Conservation (phyloP, 2,329 filamentous ascomycete species). For the Trichoderma brevicompactum region DNA sequence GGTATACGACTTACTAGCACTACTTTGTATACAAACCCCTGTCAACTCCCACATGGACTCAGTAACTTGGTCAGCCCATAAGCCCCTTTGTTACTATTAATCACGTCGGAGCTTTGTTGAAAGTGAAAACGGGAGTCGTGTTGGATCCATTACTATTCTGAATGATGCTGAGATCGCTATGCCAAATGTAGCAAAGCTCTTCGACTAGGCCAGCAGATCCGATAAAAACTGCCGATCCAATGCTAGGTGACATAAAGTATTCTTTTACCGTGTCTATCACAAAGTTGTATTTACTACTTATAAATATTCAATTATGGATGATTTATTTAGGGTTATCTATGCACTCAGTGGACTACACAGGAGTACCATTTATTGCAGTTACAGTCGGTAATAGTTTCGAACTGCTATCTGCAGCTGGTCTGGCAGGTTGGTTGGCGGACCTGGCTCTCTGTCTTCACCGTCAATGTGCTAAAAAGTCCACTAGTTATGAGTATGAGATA, state of each 20-base stretch:
- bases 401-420: neutral
- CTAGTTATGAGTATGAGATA: neutral
- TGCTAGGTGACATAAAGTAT: too few relatives aligned
- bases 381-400: too few relatives aligned
- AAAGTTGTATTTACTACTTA: neutral
- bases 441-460: neutral
- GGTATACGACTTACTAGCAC: neutral
- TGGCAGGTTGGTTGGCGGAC: neutral
- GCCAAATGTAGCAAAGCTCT: neutral
- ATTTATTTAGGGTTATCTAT: neutral
- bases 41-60: neutral
- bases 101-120: neutral
- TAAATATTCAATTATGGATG: neutral
- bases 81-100: constrained; percentile 6
- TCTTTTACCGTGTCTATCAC: too few relatives aligned
- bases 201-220: too few relatives aligned
- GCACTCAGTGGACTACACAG: too few relatives aligned
- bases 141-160: neutral
- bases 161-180: neutral
- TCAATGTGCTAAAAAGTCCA: neutral
- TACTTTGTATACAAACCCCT: neutral
- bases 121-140: neutral
- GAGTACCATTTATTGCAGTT: too few relatives aligned
- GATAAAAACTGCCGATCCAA: too few relatives aligned
- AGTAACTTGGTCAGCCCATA: neutral